Conservation (phyloP, 768 basidiomycete species). For the Podaxis carcinomalis region DNA sequence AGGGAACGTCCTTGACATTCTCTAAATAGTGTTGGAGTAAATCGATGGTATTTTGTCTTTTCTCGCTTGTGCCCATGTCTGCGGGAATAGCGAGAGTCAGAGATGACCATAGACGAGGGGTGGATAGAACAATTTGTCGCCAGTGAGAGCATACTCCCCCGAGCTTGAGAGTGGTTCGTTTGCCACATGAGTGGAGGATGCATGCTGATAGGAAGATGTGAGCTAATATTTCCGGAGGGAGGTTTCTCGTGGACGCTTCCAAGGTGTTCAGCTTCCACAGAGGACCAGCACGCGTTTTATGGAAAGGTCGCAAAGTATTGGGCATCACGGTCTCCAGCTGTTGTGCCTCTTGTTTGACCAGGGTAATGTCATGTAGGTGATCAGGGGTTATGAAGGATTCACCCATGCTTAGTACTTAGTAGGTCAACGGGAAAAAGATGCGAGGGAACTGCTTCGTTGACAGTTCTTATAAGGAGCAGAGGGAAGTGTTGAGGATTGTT, state of each 20-base stretch:
- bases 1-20: background rate
- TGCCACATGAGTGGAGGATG: too few relatives aligned
- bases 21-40: background rate
- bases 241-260: background rate
- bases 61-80: background rate
- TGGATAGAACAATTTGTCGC: background rate
- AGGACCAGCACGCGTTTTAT: background rate
- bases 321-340: background rate
- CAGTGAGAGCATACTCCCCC: background rate
- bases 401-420: too few relatives aligned
- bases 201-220: background rate
- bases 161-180: background rate
- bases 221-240: background rate
- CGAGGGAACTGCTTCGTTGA: too few relatives aligned
- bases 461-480: too few relatives aligned
- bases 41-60: background rate
- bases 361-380: too few relatives aligned
- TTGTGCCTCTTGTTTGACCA: too few relatives aligned
- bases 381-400: too few relatives aligned
- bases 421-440: too few relatives aligned
- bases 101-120: background rate
- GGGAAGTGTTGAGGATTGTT: too few relatives aligned
- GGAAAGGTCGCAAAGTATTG: background rate
- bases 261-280: background rate
- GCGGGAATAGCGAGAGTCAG: background rate